A percentile compares a stretch with the other conserved stretches of the same genome.
These are phyloP conservation scores for Botrytis medusae DNA, from an alignment of 2,329 filamentous ascomycete genomes.

Conservation along the genomic window DNA sequence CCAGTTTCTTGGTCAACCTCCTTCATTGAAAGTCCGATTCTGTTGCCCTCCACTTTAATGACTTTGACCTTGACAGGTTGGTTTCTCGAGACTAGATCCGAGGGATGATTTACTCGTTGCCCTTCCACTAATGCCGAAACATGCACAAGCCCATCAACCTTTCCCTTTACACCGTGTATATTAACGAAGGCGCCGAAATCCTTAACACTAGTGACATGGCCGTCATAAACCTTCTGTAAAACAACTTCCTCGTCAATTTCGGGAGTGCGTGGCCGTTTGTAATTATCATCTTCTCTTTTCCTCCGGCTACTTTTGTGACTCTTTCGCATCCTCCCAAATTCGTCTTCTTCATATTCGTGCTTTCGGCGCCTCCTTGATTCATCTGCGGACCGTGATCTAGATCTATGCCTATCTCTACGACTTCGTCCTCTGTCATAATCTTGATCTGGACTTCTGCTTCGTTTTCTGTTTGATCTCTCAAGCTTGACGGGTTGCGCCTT, in stretches of 20 bases:
- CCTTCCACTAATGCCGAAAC: constrained; percentile 85
- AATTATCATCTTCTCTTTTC: constrained; percentile 51
- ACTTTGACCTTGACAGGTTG: constrained; percentile 94
- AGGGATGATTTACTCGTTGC: constrained; percentile 85
- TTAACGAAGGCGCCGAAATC: constrained; percentile 97
- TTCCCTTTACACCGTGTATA: constrained; percentile 80
- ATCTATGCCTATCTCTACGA: constrained; percentile 47
- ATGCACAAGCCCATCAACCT: constrained; percentile 90
- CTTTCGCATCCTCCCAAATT: constrained; percentile 53
- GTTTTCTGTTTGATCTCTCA: constrained; percentile 47
- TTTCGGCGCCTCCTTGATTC: constrained; percentile 44
- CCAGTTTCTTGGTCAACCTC: constrained; percentile 92
- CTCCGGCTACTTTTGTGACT: constrained; percentile 44
- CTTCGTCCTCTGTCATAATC: constrained; percentile 41
- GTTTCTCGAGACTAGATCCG: constrained; percentile 76
- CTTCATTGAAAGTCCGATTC: constrained; percentile 93
- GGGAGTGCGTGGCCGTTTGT: constrained; percentile 63
- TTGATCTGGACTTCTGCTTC: constrained; percentile 52
- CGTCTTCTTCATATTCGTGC: constrained; percentile 56
- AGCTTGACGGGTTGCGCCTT: constrained; percentile 50
- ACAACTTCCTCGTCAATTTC: constrained; percentile 82
- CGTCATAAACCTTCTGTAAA: constrained; percentile 84
- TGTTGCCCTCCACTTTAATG: constrained; percentile 75
- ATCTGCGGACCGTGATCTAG: constrained; percentile 54
- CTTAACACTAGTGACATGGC: constrained; percentile 86